Percentiles rank a stretch among this genome's conserved stretches.
Conservation (phyloP, 2,329 filamentous ascomycete species). For the Botryotinia calthae region DNA sequence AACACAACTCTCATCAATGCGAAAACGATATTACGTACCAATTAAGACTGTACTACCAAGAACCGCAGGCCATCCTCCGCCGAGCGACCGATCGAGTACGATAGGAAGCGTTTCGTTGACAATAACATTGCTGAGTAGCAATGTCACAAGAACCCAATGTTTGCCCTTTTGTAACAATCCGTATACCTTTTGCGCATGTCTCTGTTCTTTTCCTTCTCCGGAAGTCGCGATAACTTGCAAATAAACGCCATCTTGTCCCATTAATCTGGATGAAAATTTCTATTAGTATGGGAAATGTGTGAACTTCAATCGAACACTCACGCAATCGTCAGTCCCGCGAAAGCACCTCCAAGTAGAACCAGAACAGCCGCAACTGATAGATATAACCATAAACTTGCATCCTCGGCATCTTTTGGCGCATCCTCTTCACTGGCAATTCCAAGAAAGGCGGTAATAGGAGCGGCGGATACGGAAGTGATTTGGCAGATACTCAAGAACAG, state of each 20-base stretch:
- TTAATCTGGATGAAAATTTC: conserved; percentile 36
- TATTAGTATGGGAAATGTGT: conserved; percentile 19
- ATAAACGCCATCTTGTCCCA: conserved; percentile 85
- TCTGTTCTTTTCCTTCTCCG: conserved; percentile 78
- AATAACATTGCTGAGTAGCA: conserved; percentile 93
- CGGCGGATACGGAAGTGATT: conserved; percentile 36
- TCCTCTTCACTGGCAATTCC: conserved; percentile 49
- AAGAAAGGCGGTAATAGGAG: conserved; percentile 38
- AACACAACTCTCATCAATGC: background rate
- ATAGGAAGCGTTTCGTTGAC: conserved; percentile 97
- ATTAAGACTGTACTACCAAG: conserved; percentile 91
- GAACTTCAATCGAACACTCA: conserved; percentile 44
- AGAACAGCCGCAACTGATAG: conserved; percentile 74
- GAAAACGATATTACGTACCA: conserved; percentile 54
- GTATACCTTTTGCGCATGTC: conserved; percentile 79
- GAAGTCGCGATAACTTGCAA: conserved; percentile 90
- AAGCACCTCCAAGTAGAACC: conserved; percentile 85
- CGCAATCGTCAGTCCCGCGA: conserved; percentile 91
- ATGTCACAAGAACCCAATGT: conserved; percentile 95
- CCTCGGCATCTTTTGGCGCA: conserved; percentile 50
- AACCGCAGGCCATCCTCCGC: conserved; percentile 91
- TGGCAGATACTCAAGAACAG: conserved; percentile 50
- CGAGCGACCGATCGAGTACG: conserved; percentile 87
- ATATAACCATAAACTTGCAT: conserved; percentile 75
- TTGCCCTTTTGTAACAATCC: conserved; percentile 82